Evolutionary conservation across 805 yeast genomes (phyloP).

Genomic region (Lachancea quebecensis): DNA sequence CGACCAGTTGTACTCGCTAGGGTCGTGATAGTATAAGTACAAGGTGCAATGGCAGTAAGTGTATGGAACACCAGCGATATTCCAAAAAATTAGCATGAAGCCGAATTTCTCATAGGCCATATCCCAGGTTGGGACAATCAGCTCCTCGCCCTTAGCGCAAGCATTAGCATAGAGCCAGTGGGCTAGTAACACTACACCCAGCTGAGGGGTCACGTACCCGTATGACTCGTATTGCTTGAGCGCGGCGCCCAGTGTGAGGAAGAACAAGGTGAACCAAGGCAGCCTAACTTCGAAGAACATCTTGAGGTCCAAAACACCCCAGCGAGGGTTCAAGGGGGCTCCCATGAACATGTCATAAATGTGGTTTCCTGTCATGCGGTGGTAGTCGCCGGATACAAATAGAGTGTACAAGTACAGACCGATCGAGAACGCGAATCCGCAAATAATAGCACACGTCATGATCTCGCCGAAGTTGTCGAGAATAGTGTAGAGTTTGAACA

Average conservation of each 20-base stretch:
- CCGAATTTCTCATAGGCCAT: conserved; percentile 99
- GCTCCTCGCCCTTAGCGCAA: conserved; percentile 95
- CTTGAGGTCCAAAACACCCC: conserved; percentile 87
- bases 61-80: conserved; percentile 97
- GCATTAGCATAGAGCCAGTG: conserved; percentile 96
- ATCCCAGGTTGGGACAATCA: conserved; percentile 98
- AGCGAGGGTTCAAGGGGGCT: conserved; percentile 92
- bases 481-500: conserved; percentile 67
- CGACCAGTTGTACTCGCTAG: conserved; percentile 74
- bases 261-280: conserved; percentile 90
- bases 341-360: conserved; percentile 95
- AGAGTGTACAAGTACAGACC: conserved; percentile 64
- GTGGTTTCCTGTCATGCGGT: conserved; percentile 85
- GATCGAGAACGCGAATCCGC: conserved; percentile 67
- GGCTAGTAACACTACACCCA: conserved; percentile 64
- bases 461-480: conserved; percentile 82
- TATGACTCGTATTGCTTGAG: conserved; percentile 74
- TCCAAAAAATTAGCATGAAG: conserved; percentile 98
- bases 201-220: conserved; percentile 75
- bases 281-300: conserved; percentile 96
- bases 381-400: conserved; percentile 63
- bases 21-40: conserved; percentile 75
- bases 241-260: conserved; percentile 66
- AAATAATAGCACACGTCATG: conserved; percentile 83
- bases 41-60: conserved; percentile 93